Evolutionary conservation across 495 filamentous ascomycete species (phyloP), one percentile per base, ranked within the genome.

Genomic region (Penicillium bovifimosum): DNA sequence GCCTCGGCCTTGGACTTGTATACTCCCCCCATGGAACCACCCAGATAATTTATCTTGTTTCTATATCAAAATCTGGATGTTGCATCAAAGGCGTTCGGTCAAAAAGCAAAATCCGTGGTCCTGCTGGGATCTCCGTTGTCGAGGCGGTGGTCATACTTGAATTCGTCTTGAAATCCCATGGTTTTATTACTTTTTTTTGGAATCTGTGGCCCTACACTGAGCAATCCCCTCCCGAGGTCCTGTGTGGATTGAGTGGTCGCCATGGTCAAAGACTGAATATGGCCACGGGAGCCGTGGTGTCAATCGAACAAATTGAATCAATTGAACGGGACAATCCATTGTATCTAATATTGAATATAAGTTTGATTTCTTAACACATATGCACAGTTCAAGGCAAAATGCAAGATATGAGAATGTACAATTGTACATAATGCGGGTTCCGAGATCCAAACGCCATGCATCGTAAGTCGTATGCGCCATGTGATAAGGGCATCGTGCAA

Each of bases 21-120:
- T 17, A 17, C 26, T 9, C 14, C 26, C 13, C 13, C 16, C 20
- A 14, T 24, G 9, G 20, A 10, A 14, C 14, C n/a, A 16, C 4
- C 13, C 5, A 6, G 10, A 20, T 10, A 24, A 20, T 11, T 13
- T 24, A 16, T 24, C 13, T 28, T 2, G 11, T 45, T 50, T 44
- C 36, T 53, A 47, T 56, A 39, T 48, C 51, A 55, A 40, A n/a
- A 35, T 31, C 28, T 50, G 29, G 39, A 29, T 13, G 31, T 36
- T 56, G 50, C 56, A 52, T 57, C 53, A 68, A 40, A 45, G 58
- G 60, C 41, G 53, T 62, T 54, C 34, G n/a, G 26, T 29, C 24
- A 1, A 14, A 36, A 28, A 36, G 31, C 20, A 13, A n/a, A 26
- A 20, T 42, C n/a, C n/a, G n/a, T n/a, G n/a, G n/a, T 17, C 29